A percentile compares a stretch with the other conserved stretches of the same genome.
phyloP scores from a whole-genome alignment of 2,329 filamentous ascomycete species.

The Claviceps sp. region DNA sequence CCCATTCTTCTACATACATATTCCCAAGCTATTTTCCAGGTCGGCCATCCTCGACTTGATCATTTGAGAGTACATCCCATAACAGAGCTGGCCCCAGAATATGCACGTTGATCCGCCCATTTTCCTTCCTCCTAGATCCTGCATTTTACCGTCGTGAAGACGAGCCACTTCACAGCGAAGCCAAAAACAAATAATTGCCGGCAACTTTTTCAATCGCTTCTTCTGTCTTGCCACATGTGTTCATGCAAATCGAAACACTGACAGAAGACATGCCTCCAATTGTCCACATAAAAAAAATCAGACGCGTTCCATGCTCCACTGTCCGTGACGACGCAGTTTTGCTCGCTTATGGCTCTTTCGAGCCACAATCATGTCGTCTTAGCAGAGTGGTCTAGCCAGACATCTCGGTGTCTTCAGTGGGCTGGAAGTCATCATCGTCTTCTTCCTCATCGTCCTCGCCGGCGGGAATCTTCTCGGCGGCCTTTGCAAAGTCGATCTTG shows the following conservation, averaged over 20 bases:
- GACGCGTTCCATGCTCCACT: neutral
- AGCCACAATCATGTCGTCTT: neutral
- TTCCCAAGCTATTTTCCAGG: neutral
- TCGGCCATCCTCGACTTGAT: neutral
- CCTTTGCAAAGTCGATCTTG: conserved; percentile 86
- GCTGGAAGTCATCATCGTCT: conserved; percentile 60
- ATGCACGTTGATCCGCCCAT: neutral
- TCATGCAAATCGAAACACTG: neutral
- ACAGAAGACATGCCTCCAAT: neutral
- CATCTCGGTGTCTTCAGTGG: conserved; percentile 59
- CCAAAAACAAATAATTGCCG: neutral
- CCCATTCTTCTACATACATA: neutral
- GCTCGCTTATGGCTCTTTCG: neutral
- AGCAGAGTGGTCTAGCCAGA: conserved; percentile 15
- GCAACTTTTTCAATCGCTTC: neutral
- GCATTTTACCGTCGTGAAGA: neutral
- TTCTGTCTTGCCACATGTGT: neutral
- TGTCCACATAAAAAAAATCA: neutral
- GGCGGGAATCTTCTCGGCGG: conserved; percentile 61
- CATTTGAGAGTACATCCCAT: neutral
- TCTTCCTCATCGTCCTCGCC: conserved; percentile 64
- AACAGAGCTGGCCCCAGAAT: neutral
- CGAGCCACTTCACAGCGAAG: neutral
- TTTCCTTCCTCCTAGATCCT: neutral
- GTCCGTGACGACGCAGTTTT: neutral